phyloP scores from a whole-genome alignment of 768 basidiomycete species.

The Multifurca ochricompacta region DNA sequence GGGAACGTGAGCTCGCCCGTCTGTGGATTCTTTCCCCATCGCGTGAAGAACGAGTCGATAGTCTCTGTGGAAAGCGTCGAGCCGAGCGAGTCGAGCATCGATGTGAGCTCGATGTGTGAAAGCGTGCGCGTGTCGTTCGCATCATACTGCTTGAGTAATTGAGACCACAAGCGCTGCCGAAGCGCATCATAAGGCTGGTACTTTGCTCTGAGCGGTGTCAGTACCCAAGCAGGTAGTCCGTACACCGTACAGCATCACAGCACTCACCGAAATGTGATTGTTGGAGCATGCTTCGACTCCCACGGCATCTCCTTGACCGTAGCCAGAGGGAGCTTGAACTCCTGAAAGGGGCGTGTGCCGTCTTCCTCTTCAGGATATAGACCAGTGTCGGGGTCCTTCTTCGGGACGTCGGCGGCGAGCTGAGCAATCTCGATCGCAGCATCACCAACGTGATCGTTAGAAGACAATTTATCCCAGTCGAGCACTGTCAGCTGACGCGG shows the following conservation, averaged over 20 bases:
- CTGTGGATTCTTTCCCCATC: constrained; percentile 53
- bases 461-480: constrained; percentile 93
- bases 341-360: constrained; percentile 55
- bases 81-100: constrained; percentile 95
- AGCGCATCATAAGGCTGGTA: constrained; percentile 93
- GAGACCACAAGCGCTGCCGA: constrained; percentile 84
- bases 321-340: constrained; percentile 57
- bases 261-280: constrained; percentile 55
- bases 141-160: constrained; percentile 86
- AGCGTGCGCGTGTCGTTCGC: constrained; percentile 68
- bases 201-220: constrained; percentile 54
- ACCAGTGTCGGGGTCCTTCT: constrained; percentile 45
- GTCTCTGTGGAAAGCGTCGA: constrained; percentile 82
- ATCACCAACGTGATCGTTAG: constrained; percentile 87
- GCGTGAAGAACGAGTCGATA: constrained; percentile 73
- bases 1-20: constrained; percentile 69
- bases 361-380: constrained; percentile 47
- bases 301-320: constrained; percentile 58
- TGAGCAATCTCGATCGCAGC: constrained; percentile 62
- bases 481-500: constrained; percentile 77
- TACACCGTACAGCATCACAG: not conserved
- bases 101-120: constrained; percentile 81
- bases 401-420: constrained; percentile 43
- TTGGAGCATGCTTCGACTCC: constrained; percentile 67
- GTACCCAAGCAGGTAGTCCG: not conserved